Percentiles rank a stretch among this genome's conserved stretches.
Evolutionary conservation across 371 early-diverging fungal species (phyloP).

Genomic region (Haplosporangium sp.): DNA sequence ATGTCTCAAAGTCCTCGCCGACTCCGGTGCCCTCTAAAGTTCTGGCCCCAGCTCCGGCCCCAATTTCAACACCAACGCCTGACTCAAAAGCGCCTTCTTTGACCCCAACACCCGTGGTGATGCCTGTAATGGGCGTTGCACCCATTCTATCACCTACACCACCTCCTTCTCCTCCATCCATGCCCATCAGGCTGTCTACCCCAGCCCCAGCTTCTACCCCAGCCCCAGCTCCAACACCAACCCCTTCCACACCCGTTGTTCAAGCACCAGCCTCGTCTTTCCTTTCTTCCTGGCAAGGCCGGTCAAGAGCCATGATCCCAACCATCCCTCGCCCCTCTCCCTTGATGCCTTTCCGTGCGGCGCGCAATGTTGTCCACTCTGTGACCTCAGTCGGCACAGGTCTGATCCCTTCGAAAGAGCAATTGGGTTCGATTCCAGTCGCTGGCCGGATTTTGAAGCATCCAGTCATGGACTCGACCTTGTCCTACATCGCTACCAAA

Average conservation of each 20-base stretch:
- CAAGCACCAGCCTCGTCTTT: conserved; percentile 9
- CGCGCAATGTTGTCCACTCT: conserved; percentile 30
- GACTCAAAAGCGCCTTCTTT: no score
- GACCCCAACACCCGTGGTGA: no score
- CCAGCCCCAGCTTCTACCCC: background rate
- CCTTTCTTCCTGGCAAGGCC: conserved; percentile 39
- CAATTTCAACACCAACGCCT: no score
- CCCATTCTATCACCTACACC: conserved; percentile 6
- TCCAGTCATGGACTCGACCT: conserved; percentile 51
- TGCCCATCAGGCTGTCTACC: background rate
- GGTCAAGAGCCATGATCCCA: conserved; percentile 41
- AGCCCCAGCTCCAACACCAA: background rate
- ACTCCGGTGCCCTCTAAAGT: background rate
- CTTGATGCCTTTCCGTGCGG: conserved; percentile 45
- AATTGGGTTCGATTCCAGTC: conserved; percentile 39
- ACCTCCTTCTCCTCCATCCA: background rate
- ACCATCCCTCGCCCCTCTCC: conserved; percentile 48
- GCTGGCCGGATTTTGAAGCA: conserved; percentile 47
- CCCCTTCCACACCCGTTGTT: conserved; percentile 4
- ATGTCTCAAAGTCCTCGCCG: background rate
- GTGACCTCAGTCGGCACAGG: conserved; percentile 39
- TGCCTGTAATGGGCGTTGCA: background rate
- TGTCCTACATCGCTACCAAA: conserved; percentile 45
- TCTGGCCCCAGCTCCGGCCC: no score
- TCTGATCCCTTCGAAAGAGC: conserved; percentile 42